phyloP scores from a whole-genome alignment of 352 stramenopile species.

The Nannochloropsis limnetica region DNA sequence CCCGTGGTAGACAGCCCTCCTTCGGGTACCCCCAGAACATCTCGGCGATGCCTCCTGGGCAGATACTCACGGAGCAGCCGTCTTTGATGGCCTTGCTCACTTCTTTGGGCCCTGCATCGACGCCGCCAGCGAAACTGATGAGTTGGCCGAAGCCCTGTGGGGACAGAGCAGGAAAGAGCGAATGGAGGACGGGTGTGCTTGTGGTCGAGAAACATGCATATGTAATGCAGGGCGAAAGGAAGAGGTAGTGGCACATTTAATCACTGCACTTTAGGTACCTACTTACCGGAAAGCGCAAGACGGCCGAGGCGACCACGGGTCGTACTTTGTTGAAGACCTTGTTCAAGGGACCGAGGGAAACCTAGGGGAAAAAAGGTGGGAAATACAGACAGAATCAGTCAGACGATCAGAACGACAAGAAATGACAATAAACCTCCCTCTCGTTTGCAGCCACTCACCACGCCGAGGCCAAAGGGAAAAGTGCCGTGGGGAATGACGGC shows the following conservation, averaged over 20 bases:
- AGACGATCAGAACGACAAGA: not conserved
- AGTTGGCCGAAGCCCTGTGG: constrained; percentile 23
- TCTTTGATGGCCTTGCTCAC: constrained; percentile 44
- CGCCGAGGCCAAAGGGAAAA: constrained; percentile 60
- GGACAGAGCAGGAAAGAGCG: constrained; percentile 44
- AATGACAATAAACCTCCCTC: not conserved
- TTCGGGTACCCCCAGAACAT: constrained; percentile 67
- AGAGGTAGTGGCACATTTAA: not conserved
- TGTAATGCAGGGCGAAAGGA: not conserved
- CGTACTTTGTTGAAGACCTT: constrained; percentile 57
- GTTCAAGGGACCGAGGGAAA: constrained; percentile 48
- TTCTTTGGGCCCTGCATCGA: not conserved
- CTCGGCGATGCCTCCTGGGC: constrained; percentile 64
- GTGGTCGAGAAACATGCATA: not conserved
- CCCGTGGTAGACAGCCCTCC: constrained; percentile 53
- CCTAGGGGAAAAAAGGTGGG: constrained; percentile 53
- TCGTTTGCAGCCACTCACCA: not conserved
- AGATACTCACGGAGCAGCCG: constrained; percentile 49
- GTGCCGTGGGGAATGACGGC: constrained; percentile 61
- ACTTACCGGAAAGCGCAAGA: constrained; percentile 56
- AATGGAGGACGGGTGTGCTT: not conserved
- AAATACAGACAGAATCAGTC: not conserved
- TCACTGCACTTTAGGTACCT: not conserved
- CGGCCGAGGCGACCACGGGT: constrained; percentile 59
- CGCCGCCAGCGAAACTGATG: not conserved